phyloP scores from a whole-genome alignment of 2,329 filamentous ascomycete genomes.

The Calonectria naviculata region DNA sequence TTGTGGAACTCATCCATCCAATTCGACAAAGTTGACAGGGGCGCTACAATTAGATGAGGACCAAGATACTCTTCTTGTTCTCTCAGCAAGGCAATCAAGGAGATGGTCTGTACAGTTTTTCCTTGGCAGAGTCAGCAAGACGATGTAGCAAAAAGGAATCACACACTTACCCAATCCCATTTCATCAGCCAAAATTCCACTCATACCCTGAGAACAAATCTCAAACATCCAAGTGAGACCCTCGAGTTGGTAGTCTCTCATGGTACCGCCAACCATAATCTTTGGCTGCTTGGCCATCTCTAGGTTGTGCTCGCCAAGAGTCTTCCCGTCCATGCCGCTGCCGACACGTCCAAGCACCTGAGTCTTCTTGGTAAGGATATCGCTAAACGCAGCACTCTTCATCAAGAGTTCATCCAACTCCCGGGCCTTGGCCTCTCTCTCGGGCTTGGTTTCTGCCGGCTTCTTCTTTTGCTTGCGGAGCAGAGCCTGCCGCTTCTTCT shows the following conservation, averaged over 20 bases:
- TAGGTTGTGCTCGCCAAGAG: conserved; percentile 73
- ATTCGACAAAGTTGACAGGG: conserved; percentile 91
- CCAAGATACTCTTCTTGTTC: conserved; percentile 87
- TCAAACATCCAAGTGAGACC: conserved; percentile 97
- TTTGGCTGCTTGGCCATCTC: conserved; percentile 87
- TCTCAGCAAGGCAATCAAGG: conserved; percentile 85
- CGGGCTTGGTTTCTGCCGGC: conserved; percentile 62
- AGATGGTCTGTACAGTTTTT: conserved; percentile 93
- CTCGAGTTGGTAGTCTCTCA: conserved; percentile 95
- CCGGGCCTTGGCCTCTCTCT: conserved; percentile 67
- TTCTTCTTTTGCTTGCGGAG: conserved; percentile 55
- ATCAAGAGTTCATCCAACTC: conserved; percentile 69
- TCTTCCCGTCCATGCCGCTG: conserved; percentile 68
- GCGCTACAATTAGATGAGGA: conserved; percentile 90
- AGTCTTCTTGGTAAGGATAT: conserved; percentile 73
- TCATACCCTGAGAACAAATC: conserved; percentile 81
- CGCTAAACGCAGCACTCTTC: conserved; percentile 70
- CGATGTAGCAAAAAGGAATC: neutral
- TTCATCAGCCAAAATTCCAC: conserved; percentile 91
- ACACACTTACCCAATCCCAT: conserved; percentile 78
- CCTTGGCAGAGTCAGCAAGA: conserved; percentile 56
- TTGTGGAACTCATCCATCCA: conserved; percentile 95
- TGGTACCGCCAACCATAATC: conserved; percentile 85
- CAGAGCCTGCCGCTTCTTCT: conserved; percentile 53
- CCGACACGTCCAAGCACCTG: conserved; percentile 71